Base-by-base conservation (phyloP, 2,329 filamentous ascomycete species). In the Blastomyces silverae region DNA sequence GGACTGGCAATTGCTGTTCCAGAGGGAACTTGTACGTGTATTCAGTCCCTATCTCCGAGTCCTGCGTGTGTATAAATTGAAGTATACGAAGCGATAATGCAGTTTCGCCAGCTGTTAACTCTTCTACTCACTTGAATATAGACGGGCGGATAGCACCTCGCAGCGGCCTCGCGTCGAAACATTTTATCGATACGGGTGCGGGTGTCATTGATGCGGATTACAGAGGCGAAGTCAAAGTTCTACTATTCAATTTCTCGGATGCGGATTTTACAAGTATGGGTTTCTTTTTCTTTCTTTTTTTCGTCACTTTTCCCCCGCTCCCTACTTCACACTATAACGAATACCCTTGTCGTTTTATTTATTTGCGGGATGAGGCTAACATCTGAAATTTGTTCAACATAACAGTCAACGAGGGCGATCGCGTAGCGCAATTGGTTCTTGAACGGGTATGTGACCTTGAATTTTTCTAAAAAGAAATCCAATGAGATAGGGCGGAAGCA, bases 191-290 rank as follows among this genome's bases (percentile, higher is more conserved):
- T 77, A 94, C 90, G 0, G 92, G 95, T 67, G 94, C 94, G 0
- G 94, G 94, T 64, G 94, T 99, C 69, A 97, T 99, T 72, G 94
- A 99, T 77, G 92, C 93, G 44, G 94, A 99, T 79, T 99, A 99
- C 81, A 86, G 94, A 46, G 94, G 94, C 25, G 90, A 90, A 70
- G 89, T 99, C 72, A 96, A 95, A 82, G 89, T 99, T 34, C 83
- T 99, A 70, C 85, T 99, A 62, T 97, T 97, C 78, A 99, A 99
- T 80, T 88, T 96, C 77, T 84, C 84, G 62, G 92, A 96, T 61
- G 79, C 80, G 52, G 92, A 96, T 75, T 97, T 95, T 74, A 82
- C 80, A 56, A 67, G 75, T 77, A 70, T 39, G 68, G 56, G 1
- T 37, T 59, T 64, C 52, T 25, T 15, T 20, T 11, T 34, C 37